These are phyloP conservation scores for Pterocarpus macrocarpus DNA, from an alignment of 306 rosid genomes.

Conservation along the genomic window DNA sequence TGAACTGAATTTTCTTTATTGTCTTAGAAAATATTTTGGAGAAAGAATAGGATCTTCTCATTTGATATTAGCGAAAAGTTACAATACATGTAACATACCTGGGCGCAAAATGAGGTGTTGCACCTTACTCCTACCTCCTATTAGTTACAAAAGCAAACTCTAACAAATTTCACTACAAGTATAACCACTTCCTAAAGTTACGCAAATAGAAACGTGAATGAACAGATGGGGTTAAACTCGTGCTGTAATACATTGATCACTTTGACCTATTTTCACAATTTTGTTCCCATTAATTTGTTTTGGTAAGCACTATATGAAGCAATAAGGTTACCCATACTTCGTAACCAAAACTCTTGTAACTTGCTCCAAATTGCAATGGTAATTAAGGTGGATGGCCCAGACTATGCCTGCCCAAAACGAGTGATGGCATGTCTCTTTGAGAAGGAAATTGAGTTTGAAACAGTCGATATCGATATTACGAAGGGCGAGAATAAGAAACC, in stretches of 20 bases:
- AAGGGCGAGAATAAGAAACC: constrained; percentile 58
- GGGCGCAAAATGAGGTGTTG: no score
- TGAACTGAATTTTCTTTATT: no score
- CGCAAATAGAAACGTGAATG: no score
- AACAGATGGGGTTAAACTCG: no score
- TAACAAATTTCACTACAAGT: no score
- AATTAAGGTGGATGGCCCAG: constrained; percentile 65
- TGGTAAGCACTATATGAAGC: constrained; percentile 29
- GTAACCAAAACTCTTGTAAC: background rate
- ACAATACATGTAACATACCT: no score
- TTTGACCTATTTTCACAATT: background rate
- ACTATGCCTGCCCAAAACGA: constrained; percentile 52
- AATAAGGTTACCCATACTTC: background rate
- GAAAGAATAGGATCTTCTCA: no score
- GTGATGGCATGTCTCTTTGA: constrained; percentile 59
- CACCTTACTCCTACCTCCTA: no score
- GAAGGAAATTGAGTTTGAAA: constrained; percentile 62
- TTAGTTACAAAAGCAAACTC: no score
- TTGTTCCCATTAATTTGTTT: background rate
- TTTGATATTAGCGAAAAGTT: no score
- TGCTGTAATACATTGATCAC: background rate
- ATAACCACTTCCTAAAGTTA: no score
- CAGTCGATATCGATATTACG: constrained; percentile 48
- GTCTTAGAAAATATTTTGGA: no score
- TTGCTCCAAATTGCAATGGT: constrained; percentile 41